Evolutionary conservation across 1,139 yeast genomes (phyloP), one percentile per base, ranked within the genome.

Genomic region (Blastobotrys illinoisensis): DNA sequence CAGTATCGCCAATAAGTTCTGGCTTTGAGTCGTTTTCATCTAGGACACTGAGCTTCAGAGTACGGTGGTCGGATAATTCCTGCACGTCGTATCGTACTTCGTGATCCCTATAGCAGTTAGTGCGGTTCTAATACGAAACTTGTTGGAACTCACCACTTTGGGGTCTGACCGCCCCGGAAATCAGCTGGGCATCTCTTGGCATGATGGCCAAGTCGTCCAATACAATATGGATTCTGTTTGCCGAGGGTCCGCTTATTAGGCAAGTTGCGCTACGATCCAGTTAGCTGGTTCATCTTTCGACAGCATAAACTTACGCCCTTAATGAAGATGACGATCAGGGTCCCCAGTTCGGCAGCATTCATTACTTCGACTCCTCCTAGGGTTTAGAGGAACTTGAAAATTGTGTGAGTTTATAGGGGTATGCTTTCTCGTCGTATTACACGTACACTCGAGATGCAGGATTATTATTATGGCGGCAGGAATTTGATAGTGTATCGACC

Each of bases 11-110:
- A 54, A 93, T 86, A 9, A 95, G 82, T 23, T 89, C 88, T 1
- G 97, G 96, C 46, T 87, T 87, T 64, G 83, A 80, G 63, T 89
- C 90, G 48, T 88, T 86, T 66, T 93, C 96, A 69, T 93, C 98
- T 60, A 91, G 79, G 1, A 89, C 84, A 51, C 88, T 89, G 1
- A 93, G 73, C 59, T 82, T 82, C 70, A 93, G 69, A 0, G 77
- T 60, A 1, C 90, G 87, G 55, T 67, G 66, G 45, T 71, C 74
- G 9, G 64, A 59, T 11, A 65, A 66, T 24, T 64, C 64, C 44
- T 76, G 79, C 24, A 87, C 77, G 48, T 85, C 86, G 69, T 87
- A 89, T 61, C 93, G 76, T 49, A 85, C 77, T 62, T 88, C 91
- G 61, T 84, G 85, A 58, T 88, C 86, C 59, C 59, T 59, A 40